Conservation (phyloP, 306 rosid genomes). For the Citrullus amarus region DNA sequence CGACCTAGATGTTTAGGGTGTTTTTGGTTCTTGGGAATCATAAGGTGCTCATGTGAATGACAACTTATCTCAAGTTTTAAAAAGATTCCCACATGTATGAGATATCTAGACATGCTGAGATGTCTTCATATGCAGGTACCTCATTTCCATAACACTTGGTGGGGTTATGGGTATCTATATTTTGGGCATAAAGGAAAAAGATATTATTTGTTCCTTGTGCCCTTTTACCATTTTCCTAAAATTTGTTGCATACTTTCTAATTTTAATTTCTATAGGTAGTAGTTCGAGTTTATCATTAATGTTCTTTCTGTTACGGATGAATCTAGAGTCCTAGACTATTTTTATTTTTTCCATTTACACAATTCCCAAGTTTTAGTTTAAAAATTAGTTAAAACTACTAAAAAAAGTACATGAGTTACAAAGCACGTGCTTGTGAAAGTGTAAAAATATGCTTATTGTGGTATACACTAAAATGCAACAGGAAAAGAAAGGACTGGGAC, state of each 20-base stretch:
- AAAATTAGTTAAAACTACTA: neutral
- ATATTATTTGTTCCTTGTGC: neutral
- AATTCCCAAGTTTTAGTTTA: neutral
- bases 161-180: neutral
- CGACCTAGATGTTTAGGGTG: neutral
- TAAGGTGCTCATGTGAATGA: neutral
- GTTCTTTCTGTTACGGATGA: neutral
- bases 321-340: too few species aligned
- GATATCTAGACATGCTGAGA: neutral
- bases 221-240: neutral
- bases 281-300: neutral
- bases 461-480: constrained; percentile 29
- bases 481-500: constrained; percentile 98
- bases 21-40: neutral
- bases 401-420: neutral
- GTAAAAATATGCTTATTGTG: neutral
- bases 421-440: neutral
- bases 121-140: constrained; percentile 1
- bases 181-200: neutral
- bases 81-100: neutral
- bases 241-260: too few species aligned
- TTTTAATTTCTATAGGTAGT: neutral
- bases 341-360: too few species aligned
- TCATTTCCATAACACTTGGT: neutral
- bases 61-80: neutral